Evolutionary conservation across 345 rosid species (phyloP).

Genomic region (Brassica juncea): DNA sequence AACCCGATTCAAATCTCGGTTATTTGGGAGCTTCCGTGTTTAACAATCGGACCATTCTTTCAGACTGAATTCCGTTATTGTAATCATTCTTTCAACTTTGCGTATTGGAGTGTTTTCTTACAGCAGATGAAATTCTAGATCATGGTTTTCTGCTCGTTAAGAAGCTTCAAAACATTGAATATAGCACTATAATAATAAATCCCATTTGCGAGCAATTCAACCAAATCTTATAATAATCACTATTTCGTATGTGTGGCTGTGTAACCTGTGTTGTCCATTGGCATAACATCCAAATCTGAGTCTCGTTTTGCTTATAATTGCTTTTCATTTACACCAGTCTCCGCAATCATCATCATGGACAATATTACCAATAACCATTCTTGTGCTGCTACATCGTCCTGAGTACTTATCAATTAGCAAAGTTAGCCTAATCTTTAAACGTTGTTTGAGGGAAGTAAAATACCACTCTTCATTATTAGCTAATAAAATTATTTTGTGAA

Average conservation of each 20-base stretch:
- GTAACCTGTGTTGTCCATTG: neutral
- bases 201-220: constrained; percentile 6
- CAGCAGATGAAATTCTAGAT: constrained; percentile 30
- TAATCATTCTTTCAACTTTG: constrained; percentile 40
- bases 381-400: neutral
- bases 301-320: neutral
- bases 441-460: neutral
- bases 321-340: neutral
- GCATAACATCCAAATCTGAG: neutral
- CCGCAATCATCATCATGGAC: neutral
- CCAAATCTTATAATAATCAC: constrained; percentile 4
- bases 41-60: constrained; percentile 37
- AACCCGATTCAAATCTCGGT: constrained; percentile 22
- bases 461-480: neutral
- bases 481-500: too few relatives aligned
- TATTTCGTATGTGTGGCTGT: neutral
- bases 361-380: neutral
- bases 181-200: neutral
- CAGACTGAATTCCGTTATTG: constrained; percentile 36
- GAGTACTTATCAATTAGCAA: neutral
- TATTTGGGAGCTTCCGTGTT: constrained; percentile 24
- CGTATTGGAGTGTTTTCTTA: constrained; percentile 33
- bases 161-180: constrained; percentile 27
- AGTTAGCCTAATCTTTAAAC: neutral
- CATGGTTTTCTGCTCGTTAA: constrained; percentile 23